Evolutionary conservation across 345 rosid genomes (phyloP).

Genomic region (Pseudoturritis turrita): DNA sequence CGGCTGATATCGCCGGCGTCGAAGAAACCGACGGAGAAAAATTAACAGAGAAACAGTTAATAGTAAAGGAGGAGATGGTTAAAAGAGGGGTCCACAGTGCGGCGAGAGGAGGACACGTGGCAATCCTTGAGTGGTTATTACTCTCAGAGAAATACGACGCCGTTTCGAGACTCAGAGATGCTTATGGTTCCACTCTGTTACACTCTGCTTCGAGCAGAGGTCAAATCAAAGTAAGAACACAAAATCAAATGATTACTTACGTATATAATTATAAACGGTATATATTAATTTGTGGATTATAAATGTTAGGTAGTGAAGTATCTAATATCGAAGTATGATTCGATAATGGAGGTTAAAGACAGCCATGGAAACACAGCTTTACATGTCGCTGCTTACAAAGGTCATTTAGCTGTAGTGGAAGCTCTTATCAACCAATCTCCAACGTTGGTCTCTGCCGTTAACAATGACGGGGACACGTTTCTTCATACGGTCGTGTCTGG

Average conservation of each 20-base stretch:
- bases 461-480: slow-evolving; percentile 69
- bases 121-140: slow-evolving; percentile 50
- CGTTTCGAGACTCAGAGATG: slow-evolving; percentile 50
- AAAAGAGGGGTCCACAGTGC: slow-evolving; percentile 86
- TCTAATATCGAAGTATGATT: slow-evolving; percentile 48
- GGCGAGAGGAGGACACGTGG: slow-evolving; percentile 87
- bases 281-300: not conserved
- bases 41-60: slow-evolving; percentile 33
- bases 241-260: not conserved
- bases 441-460: slow-evolving; percentile 38
- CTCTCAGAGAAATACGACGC: slow-evolving; percentile 35
- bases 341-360: slow-evolving; percentile 43
- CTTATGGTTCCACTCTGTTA: slow-evolving; percentile 62
- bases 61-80: slow-evolving; percentile 63
- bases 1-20: slow-evolving; percentile 36
- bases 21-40: slow-evolving; percentile 25
- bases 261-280: too few relatives aligned
- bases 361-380: slow-evolving; percentile 77
- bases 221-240: slow-evolving; percentile 57
- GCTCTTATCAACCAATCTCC: slow-evolving; percentile 50
- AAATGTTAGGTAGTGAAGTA: slow-evolving; percentile 61
- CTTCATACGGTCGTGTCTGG: slow-evolving; percentile 87
- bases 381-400: slow-evolving; percentile 79
- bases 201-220: slow-evolving; percentile 88
- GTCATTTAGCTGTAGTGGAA: slow-evolving; percentile 54